Evolutionary conservation across 2,329 filamentous ascomycete species (phyloP).

Genomic region (Beauveria sp.): DNA sequence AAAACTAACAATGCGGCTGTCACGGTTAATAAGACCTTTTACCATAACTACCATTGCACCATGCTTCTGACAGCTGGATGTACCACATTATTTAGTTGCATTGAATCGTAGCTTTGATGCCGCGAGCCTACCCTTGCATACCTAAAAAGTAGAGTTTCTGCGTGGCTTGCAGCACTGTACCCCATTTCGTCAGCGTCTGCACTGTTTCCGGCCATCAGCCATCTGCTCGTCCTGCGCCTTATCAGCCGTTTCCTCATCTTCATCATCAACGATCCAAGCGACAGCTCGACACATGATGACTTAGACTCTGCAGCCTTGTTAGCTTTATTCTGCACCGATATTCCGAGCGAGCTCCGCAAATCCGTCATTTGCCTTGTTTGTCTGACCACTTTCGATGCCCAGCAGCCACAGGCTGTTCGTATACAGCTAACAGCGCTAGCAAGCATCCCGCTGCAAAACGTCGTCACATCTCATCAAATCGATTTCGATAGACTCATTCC

Average conservation of each 20-base stretch:
- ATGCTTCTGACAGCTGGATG: not conserved
- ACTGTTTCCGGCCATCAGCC: not conserved
- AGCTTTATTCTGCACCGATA: not conserved
- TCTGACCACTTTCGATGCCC: not conserved
- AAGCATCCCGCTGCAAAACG: slow-evolving; percentile 1
- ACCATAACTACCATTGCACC: not conserved
- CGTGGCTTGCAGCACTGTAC: not conserved
- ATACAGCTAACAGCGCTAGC: not conserved
- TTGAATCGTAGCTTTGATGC: not conserved
- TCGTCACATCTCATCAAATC: not conserved
- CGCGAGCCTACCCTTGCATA: not conserved
- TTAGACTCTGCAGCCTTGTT: not conserved
- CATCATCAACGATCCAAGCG: not conserved
- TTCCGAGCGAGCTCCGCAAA: not conserved
- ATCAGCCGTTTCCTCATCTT: not conserved
- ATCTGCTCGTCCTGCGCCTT: not conserved
- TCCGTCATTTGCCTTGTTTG: not conserved
- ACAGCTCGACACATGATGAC: not conserved
- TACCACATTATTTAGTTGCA: not conserved
- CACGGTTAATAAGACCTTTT: not conserved
- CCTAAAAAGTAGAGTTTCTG: not conserved
- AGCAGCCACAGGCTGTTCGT: not conserved
- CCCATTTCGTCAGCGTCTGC: not conserved
- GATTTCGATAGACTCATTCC: not conserved
- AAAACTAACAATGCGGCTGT: not conserved